These are phyloP conservation scores for Penicillium sp. DNA, from an alignment of 2,329 filamentous ascomycete genomes.

Conservation along the genomic window DNA sequence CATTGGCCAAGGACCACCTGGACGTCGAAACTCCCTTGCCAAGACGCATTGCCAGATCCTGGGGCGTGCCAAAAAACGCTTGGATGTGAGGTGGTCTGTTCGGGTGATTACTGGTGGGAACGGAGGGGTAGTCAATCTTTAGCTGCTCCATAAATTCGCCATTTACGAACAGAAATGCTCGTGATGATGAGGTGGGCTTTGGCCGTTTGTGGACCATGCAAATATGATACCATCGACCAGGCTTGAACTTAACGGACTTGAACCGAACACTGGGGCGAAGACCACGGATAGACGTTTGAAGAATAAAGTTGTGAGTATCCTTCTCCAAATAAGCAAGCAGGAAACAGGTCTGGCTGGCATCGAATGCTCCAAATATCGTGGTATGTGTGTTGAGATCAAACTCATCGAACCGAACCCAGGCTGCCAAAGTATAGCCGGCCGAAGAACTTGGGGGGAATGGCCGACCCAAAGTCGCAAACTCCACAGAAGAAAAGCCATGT, in stretches of 20 bases:
- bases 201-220: constrained; percentile 80
- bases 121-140: constrained; percentile 82
- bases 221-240: constrained; percentile 88
- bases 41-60: constrained; percentile 75
- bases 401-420: constrained; percentile 84
- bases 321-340: constrained; percentile 90
- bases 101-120: constrained; percentile 63
- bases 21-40: constrained; percentile 73
- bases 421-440: constrained; percentile 82
- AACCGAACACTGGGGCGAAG: constrained; percentile 88
- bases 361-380: constrained; percentile 93
- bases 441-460: constrained; percentile 78
- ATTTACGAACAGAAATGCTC: constrained; percentile 85
- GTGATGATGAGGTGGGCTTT: constrained; percentile 72
- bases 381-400: constrained; percentile 87
- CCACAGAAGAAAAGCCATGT: constrained; percentile 85
- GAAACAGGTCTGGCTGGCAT: constrained; percentile 89
- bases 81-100: constrained; percentile 65
- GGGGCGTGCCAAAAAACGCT: constrained; percentile 89
- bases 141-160: constrained; percentile 92
- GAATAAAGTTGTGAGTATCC: constrained; percentile 88
- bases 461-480: constrained; percentile 81
- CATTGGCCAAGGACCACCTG: constrained; percentile 85
- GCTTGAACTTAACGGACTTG: constrained; percentile 75
- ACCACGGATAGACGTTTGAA: constrained; percentile 91